Evolutionary conservation across 805 yeast genomes (phyloP).

Genomic region (Barnettozyma sucrosica): DNA sequence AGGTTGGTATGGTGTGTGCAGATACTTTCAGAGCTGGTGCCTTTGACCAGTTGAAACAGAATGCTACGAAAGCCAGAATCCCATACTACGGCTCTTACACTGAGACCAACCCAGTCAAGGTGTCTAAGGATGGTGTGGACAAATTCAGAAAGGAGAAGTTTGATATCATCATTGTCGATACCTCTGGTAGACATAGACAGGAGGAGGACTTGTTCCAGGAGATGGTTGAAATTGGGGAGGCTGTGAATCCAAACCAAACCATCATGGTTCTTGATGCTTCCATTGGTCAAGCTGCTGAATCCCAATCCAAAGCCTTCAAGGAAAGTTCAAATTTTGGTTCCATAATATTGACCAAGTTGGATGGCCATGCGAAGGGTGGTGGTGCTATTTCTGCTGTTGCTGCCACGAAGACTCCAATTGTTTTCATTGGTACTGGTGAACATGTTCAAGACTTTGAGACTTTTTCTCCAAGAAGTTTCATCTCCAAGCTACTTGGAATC

Average conservation of each 20-base stretch:
- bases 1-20: slow-evolving; percentile 96
- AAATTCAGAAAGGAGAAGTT: slow-evolving; percentile 87
- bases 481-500: slow-evolving; percentile 88
- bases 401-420: slow-evolving; percentile 90
- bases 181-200: slow-evolving; percentile 97
- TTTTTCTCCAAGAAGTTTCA: slow-evolving; percentile 82
- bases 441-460: slow-evolving; percentile 90
- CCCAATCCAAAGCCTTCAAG: slow-evolving; percentile 90
- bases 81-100: slow-evolving; percentile 94
- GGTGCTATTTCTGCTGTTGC: slow-evolving; percentile 99
- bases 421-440: slow-evolving; percentile 97
- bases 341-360: slow-evolving; percentile 91
- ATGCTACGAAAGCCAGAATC: slow-evolving; percentile 90
- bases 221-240: slow-evolving; percentile 88
- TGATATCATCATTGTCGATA: slow-evolving; percentile 91
- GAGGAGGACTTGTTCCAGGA: slow-evolving; percentile 87
- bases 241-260: slow-evolving; percentile 90
- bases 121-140: slow-evolving; percentile 86
- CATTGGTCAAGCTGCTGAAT: slow-evolving; percentile 97
- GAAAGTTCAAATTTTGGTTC: slow-evolving; percentile 93
- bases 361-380: slow-evolving; percentile 98
- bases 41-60: slow-evolving; percentile 95
- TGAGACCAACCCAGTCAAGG: slow-evolving; percentile 92
- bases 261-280: slow-evolving; percentile 97
- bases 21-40: slow-evolving; percentile 99